Evolutionary conservation across 805 yeast species (phyloP), one percentile per base, ranked within the genome.

Genomic region (Cyberlindnera nakhonratchasimensis): DNA sequence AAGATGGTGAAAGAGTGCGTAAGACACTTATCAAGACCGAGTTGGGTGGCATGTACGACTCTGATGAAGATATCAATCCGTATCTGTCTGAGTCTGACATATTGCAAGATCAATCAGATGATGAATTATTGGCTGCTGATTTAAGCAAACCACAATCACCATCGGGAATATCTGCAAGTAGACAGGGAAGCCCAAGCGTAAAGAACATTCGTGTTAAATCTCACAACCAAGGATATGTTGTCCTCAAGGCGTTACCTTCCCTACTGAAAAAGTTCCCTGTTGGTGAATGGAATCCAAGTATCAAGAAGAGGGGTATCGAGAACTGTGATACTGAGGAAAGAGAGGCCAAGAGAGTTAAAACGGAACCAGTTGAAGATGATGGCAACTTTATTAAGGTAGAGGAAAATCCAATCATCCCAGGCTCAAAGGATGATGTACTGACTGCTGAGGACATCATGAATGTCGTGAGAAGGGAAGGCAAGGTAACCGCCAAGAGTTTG

Each of bases 31-130:
- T 83, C 49, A 82, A 88, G 53, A 79, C 91, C 23, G 97, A 91
- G 61, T 81, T 87, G 63, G 83, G 82, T 53, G 95, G 84, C 5
- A 53, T 67, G 39, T 69, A 69, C 45, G 90, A 87, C 35, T 89
- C 91, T 54, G 97, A 89, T 54, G 93, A 86, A 40, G 93, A 88
- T 42, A 79, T 76, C 34, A 87, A 88, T 59, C 96, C 96, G 29
- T 89, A 88, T 57, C 68, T 84, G 18, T 78, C 83, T 35, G 77
- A 86, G 56, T 81, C 87, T 45, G 86, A 80, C 38, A 65, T 76
- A 12, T 26, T 26, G 12, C 87, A 82, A 40, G 17, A 34, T 2
- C 39, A 75, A 29, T 75, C 67, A n/a, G 64, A 62, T 3, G 72
- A 66, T 25, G 67, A 63, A 10, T 62, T 69, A 34, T 51, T 68